Evolutionary conservation across 1,284 basidiomycete genomes (phyloP), one percentile per base, ranked within the genome.

Genomic region (Violaceomyces palustris): DNA sequence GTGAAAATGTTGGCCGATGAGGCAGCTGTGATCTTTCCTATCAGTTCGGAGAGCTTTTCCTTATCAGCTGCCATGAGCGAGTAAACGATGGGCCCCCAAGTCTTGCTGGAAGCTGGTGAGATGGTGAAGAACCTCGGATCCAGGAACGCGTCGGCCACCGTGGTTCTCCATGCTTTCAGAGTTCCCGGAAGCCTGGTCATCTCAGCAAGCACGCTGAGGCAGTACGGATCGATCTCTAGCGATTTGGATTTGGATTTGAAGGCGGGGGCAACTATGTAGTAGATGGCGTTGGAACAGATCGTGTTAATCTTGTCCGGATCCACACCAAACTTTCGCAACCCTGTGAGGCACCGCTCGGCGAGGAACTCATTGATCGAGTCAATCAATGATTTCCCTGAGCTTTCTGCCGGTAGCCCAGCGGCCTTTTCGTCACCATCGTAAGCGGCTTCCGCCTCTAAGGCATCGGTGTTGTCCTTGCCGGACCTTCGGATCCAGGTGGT

Each of bases 1-100:
- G 89, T 86, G 74, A 99, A 99, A 48, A 99, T 96, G 69, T 96
- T 98, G 21, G 88, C 84, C 0, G 91, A 92, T 0, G 85, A 82
- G 1, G 88, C 84, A 4, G 48, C 50, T 8, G 52, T 50, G 27
- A 62, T 61, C 6, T 46, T 42, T 33, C 38, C 57, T 17, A 96
- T 78, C 5, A 96, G 76, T 56, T 99, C 93, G 1, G 81, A 75
- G 49, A 98, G 81, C 0, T 87, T 83, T 27, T 88, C 83, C 75
- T 87, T 93, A 72, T 99, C 94, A 3, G 82, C 79, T 57, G 87
- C 85, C 70, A 93, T 86, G 37, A 94, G 74, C 6, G 84, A 79
- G 57, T 83, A 85, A 35, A 97, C 77, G 43, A 97, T 81, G 0
- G 82, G 79, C 61, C 81, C 82, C 89, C 92, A 99, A 42, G 78